phyloP scores from a whole-genome alignment of 2,329 filamentous ascomycete genomes.

The Cytospora chrysosperma region DNA sequence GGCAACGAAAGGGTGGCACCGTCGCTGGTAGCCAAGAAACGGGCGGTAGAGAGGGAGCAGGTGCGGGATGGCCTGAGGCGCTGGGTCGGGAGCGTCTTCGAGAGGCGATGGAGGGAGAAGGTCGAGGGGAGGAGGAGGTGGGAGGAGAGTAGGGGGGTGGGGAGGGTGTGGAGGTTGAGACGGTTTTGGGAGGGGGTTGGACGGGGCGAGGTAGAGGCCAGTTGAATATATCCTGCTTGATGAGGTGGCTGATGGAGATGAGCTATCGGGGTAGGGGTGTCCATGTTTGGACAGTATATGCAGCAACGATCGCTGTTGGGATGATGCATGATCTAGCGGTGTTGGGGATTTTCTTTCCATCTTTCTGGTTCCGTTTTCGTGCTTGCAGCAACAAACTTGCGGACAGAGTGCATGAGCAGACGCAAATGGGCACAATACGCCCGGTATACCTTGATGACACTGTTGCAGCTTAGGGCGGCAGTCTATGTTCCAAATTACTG shows the following conservation, averaged over 20 bases:
- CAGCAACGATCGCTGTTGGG: background rate
- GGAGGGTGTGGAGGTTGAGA: conserved; percentile 60
- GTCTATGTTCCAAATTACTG: no score
- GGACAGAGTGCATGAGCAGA: background rate
- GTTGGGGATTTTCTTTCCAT: background rate
- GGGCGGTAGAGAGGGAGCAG: conserved; percentile 63
- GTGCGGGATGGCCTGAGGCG: conserved; percentile 65
- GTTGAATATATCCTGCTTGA: background rate
- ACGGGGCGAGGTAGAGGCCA: conserved; percentile 36
- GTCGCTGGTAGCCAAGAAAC: conserved; percentile 59
- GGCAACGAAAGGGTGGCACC: conserved; percentile 52
- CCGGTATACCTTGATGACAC: no score
- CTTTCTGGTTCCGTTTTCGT: background rate
- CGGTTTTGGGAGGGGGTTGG: conserved; percentile 66
- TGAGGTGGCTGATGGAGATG: background rate
- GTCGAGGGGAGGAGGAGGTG: conserved; percentile 46
- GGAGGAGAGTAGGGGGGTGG: conserved; percentile 53
- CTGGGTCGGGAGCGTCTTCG: conserved; percentile 63
- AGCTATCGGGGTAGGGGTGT: background rate
- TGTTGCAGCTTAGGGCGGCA: no score
- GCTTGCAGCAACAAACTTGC: background rate
- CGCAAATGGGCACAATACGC: background rate
- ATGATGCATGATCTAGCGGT: background rate
- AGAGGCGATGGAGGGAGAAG: conserved; percentile 49
- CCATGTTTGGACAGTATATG: background rate